Percentiles rank a stretch among this genome's conserved stretches.
Evolutionary conservation across 164 flowering plant genomes (phyloP).

Genomic region (Hamamelis virginiana): DNA sequence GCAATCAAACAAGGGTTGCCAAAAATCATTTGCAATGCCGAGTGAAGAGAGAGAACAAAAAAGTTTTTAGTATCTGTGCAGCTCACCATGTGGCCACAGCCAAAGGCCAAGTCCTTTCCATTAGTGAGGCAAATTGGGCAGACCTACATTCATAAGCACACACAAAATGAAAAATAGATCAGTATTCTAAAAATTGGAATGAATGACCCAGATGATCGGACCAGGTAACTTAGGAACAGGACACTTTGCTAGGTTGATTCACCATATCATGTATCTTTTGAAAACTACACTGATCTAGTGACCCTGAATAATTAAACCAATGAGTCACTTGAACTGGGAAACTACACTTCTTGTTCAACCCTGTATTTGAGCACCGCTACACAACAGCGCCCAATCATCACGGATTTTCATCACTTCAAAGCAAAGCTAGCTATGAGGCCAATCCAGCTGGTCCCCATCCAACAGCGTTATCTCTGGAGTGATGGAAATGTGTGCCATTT

Average conservation of each 20-base stretch:
- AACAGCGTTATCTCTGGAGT: too few relatives aligned
- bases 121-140: slow-evolving; percentile 58
- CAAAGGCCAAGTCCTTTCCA: slow-evolving; percentile 51
- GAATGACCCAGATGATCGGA: background rate
- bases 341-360: too few relatives aligned
- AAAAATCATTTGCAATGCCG: background rate
- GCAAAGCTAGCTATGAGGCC: too few relatives aligned
- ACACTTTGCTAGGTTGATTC: background rate
- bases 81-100: slow-evolving; percentile 60
- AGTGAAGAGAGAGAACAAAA: background rate
- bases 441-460: too few relatives aligned
- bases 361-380: too few relatives aligned
- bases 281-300: too few relatives aligned
- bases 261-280: too few relatives aligned
- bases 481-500: too few relatives aligned
- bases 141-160: slow-evolving; percentile 19
- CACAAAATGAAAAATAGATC: background rate
- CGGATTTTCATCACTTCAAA: too few relatives aligned
- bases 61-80: background rate
- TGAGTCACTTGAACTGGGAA: too few relatives aligned
- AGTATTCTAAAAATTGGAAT: background rate
- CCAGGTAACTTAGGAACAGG: background rate
- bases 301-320: too few relatives aligned
- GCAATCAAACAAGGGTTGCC: slow-evolving; percentile 4
- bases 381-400: too few relatives aligned